These are phyloP conservation scores for Beauveria brongniartii DNA, from an alignment of 2,329 filamentous ascomycete species.

Conservation along the genomic window DNA sequence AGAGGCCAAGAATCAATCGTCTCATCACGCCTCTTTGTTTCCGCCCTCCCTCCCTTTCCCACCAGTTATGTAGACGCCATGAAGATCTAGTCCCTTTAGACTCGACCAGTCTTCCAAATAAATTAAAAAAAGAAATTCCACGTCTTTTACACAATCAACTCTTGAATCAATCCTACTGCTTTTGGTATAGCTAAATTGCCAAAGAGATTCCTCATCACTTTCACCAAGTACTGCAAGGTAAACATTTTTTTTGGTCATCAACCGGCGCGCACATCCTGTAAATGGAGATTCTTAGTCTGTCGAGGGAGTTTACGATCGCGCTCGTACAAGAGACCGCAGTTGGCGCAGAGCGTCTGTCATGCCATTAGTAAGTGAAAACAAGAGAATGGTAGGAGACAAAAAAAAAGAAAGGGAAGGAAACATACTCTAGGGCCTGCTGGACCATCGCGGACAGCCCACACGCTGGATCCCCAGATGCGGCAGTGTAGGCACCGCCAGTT, in stretches of 20 bases:
- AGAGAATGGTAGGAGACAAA: not conserved
- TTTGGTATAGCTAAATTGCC: not conserved
- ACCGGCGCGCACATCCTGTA: conserved; percentile 24
- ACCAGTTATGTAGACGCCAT: conserved; percentile 3
- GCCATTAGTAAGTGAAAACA: conserved; percentile 15
- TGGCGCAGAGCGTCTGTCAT: conserved; percentile 74
- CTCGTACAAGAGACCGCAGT: conserved; percentile 85
- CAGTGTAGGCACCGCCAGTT: conserved; percentile 88
- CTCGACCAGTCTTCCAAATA: conserved; percentile 12
- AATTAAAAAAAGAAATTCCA: conserved; percentile 11
- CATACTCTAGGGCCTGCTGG: conserved; percentile 75
- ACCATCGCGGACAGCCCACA: conserved; percentile 93
- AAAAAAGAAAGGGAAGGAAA: not conserved
- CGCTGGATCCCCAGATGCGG: conserved; percentile 75
- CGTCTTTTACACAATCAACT: not conserved
- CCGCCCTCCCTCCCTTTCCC: conserved; percentile 2
- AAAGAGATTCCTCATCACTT: not conserved
- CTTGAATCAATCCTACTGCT: not conserved
- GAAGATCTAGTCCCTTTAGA: conserved; percentile 6
- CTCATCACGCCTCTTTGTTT: not conserved
- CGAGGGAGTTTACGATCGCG: conserved; percentile 72
- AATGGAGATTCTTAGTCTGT: conserved; percentile 33
- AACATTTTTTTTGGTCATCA: conserved; percentile 18
- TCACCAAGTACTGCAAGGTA: not conserved
- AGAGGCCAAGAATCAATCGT: not conserved